phyloP scores from a whole-genome alignment of 805 yeast genomes.

The Saccharomycopsis sp. region DNA sequence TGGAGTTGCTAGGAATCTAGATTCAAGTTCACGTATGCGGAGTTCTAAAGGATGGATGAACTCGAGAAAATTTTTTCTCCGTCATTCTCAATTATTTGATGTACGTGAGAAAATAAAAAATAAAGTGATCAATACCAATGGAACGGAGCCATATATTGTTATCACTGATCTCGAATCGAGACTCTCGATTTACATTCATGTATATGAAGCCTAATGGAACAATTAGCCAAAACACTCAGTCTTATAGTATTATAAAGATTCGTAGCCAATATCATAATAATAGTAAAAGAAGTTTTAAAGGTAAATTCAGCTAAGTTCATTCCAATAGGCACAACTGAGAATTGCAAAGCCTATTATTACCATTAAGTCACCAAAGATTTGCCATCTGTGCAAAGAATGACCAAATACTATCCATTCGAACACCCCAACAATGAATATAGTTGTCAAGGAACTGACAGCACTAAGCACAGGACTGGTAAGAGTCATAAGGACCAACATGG shows the following conservation, averaged over 20 bases:
- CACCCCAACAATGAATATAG: constrained; percentile 73
- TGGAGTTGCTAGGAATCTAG: no score
- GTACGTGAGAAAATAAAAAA: no score
- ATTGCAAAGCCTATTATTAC: constrained; percentile 65
- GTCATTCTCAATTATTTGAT: not conserved
- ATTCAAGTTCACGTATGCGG: no score
- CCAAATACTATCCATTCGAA: constrained; percentile 69
- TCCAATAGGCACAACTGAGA: constrained; percentile 34
- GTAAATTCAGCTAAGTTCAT: not conserved
- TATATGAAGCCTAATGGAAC: no score
- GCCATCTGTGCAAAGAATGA: constrained; percentile 45
- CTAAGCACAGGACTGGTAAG: constrained; percentile 81
- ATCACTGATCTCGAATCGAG: no score
- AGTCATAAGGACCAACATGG: constrained; percentile 72
- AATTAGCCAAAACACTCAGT: no score
- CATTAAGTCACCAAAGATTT: constrained; percentile 60
- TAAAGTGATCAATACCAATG: constrained; percentile 44
- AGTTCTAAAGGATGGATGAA: not conserved
- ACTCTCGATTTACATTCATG: no score
- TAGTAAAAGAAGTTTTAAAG: no score
- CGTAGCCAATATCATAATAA: no score
- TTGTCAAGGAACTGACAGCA: constrained; percentile 58
- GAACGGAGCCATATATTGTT: constrained; percentile 81
- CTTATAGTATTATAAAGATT: no score
- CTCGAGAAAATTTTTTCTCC: not conserved